These are phyloP conservation scores for Phaeodactylum tricornutum DNA, from an alignment of 108 stramenopile species.

Conservation along the genomic window DNA sequence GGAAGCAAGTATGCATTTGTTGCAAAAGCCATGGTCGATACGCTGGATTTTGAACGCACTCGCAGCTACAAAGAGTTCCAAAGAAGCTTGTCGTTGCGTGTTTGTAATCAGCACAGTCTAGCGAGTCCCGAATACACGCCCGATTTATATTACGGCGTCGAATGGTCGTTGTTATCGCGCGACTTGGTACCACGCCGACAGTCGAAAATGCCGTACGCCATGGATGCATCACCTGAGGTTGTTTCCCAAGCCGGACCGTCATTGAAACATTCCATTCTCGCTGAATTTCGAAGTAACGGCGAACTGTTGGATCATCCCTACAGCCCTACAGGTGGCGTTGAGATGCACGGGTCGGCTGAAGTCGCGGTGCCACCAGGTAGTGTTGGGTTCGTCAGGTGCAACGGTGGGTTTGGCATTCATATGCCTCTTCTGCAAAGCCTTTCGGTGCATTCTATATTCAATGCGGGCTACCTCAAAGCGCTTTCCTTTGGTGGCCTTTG, in stretches of 20 bases:
- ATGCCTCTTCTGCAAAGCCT: constrained; percentile 26
- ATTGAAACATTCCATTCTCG: constrained; percentile 54
- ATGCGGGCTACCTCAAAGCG: constrained; percentile 34
- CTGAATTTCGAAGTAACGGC: constrained; percentile 27
- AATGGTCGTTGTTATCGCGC: constrained; percentile 50
- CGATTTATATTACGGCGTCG: no score
- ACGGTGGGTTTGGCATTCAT: constrained; percentile 49
- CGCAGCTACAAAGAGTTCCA: constrained; percentile 66
- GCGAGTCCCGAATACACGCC: no score
- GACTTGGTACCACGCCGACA: constrained; percentile 64
- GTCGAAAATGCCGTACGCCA: constrained; percentile 40
- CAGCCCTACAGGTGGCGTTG: constrained; percentile 53
- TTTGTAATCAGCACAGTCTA: no score
- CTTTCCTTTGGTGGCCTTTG: constrained; percentile 56
- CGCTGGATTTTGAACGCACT: constrained; percentile 55
- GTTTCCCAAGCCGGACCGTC: constrained; percentile 42
- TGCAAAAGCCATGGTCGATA: constrained; percentile 38
- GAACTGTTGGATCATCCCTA: constrained; percentile 6
- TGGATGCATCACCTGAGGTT: constrained; percentile 67
- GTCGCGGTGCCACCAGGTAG: constrained; percentile 71
- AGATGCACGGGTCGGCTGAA: constrained; percentile 39
- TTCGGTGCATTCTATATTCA: constrained; percentile 48
- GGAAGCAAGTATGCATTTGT: constrained; percentile 34
- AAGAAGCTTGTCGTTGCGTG: constrained; percentile 14
- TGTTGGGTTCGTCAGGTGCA: constrained; percentile 56